phyloP scores from a whole-genome alignment of 495 filamentous ascomycete species.

The Stereocaulon alpinum region DNA sequence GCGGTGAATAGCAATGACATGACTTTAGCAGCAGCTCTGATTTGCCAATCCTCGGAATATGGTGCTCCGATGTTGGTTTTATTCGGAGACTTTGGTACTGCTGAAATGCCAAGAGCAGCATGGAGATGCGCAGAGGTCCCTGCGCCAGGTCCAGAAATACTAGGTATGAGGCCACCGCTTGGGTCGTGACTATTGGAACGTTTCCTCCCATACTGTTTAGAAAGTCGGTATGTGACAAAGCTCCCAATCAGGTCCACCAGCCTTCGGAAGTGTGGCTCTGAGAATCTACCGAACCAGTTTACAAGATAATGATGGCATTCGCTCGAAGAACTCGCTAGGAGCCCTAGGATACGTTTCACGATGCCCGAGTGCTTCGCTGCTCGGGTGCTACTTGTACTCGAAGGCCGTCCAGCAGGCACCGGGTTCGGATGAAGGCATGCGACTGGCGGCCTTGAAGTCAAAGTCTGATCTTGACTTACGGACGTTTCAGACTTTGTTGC shows the following conservation, averaged over 20 bases:
- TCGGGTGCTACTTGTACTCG: constrained; percentile 5
- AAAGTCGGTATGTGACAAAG: constrained; percentile 76
- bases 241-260: constrained; percentile 65
- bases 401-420: not conserved
- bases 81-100: constrained; percentile 26
- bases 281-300: constrained; percentile 71
- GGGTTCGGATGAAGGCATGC: not conserved
- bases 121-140: constrained; percentile 62
- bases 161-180: constrained; percentile 60
- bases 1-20: constrained; percentile 78
- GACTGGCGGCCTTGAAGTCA: not conserved
- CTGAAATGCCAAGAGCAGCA: constrained; percentile 55
- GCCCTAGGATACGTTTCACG: constrained; percentile 73
- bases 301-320: constrained; percentile 75
- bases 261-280: constrained; percentile 56
- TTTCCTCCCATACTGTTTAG: constrained; percentile 61
- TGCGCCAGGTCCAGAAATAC: constrained; percentile 49
- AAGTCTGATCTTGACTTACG: not conserved
- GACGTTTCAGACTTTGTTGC: not conserved
- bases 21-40: constrained; percentile 68
- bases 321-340: constrained; percentile 64
- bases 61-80: constrained; percentile 41
- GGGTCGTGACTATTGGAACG: constrained; percentile 45
- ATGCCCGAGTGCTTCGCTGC: constrained; percentile 61
- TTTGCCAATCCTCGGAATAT: constrained; percentile 87